Percentiles rank a stretch among this genome's conserved stretches.
Conservation (phyloP, 2,329 filamentous ascomycete species). For the Aureobasidium uvarum region DNA sequence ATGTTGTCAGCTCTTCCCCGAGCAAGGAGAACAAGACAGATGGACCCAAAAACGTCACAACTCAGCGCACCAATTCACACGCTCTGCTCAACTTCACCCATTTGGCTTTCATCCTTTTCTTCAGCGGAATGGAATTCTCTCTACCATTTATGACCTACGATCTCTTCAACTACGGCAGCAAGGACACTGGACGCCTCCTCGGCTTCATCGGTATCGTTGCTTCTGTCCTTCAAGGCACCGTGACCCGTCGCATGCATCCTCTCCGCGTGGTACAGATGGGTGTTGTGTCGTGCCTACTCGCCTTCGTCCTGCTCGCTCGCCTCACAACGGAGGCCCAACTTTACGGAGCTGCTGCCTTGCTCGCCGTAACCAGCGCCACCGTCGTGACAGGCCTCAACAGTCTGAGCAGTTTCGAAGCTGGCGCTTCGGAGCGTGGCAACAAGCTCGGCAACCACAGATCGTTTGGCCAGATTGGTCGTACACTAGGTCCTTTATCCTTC, state of each 20-base stretch:
- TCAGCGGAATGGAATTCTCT: constrained; percentile 97
- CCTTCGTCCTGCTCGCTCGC: constrained; percentile 75
- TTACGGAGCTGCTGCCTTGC: constrained; percentile 76
- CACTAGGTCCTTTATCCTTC: constrained; percentile 83
- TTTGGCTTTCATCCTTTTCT: constrained; percentile 90
- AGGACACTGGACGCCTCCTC: constrained; percentile 78
- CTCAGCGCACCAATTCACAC: constrained; percentile 75
- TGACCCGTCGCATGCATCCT: constrained; percentile 81
- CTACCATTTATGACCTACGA: constrained; percentile 97
- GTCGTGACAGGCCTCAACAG: constrained; percentile 94
- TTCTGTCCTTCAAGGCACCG: constrained; percentile 87
- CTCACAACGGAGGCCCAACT: constrained; percentile 67
- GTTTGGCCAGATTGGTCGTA: constrained; percentile 81
- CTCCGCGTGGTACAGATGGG: constrained; percentile 77
- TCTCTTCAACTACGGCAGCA: constrained; percentile 77
- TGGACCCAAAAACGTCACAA: constrained; percentile 27
- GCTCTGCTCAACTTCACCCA: constrained; percentile 79
- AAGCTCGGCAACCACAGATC: constrained; percentile 81
- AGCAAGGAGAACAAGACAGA: constrained; percentile 15
- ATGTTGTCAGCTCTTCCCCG: constrained; percentile 45
- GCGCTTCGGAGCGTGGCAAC: constrained; percentile 73
- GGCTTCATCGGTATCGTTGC: constrained; percentile 90
- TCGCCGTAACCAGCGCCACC: constrained; percentile 88
- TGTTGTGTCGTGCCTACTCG: constrained; percentile 70
- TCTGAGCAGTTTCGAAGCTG: constrained; percentile 84